Evolutionary conservation across 2,329 filamentous ascomycete genomes (phyloP).

Genomic region (Exophiala mesophila): DNA sequence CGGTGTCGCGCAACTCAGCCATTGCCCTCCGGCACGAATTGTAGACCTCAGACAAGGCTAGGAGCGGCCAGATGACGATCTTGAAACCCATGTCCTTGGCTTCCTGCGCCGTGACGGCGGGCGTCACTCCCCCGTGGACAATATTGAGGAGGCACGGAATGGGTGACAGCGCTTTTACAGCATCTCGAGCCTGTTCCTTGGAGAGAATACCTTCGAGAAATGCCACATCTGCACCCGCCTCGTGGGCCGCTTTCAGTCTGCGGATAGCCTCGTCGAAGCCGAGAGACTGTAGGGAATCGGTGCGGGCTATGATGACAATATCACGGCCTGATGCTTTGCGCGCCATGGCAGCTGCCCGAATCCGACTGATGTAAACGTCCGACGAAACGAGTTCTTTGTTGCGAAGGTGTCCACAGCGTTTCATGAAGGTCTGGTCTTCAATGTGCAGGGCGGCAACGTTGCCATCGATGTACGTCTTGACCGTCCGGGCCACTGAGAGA

Average conservation of each 20-base stretch:
- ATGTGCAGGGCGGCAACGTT: conserved; percentile 54
- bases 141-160: conserved; percentile 43
- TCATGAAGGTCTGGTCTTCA: conserved; percentile 44
- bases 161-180: conserved; percentile 32
- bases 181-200: conserved; percentile 33
- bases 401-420: conserved; percentile 38
- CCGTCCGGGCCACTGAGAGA: conserved; percentile 44
- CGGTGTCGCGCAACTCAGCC: conserved; percentile 4
- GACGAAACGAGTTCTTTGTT: conserved; percentile 37
- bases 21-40: conserved; percentile 4
- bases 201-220: conserved; percentile 39
- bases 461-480: conserved; percentile 46
- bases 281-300: conserved; percentile 31
- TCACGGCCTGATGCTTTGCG: conserved; percentile 29
- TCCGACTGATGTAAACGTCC: conserved; percentile 32
- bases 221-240: conserved; percentile 37
- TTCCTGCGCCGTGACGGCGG: conserved; percentile 35
- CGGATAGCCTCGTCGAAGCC: conserved; percentile 38
- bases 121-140: conserved; percentile 40
- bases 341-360: conserved; percentile 39
- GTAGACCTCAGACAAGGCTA: conserved; percentile 3
- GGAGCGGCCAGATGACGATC: conserved; percentile 34
- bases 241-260: conserved; percentile 36
- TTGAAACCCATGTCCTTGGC: conserved; percentile 38
- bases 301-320: too few relatives aligned